Percentiles rank a stretch among this genome's conserved stretches.
phyloP scores from a whole-genome alignment of 306 rosid species.

The Fragaria nilgerrensis region DNA sequence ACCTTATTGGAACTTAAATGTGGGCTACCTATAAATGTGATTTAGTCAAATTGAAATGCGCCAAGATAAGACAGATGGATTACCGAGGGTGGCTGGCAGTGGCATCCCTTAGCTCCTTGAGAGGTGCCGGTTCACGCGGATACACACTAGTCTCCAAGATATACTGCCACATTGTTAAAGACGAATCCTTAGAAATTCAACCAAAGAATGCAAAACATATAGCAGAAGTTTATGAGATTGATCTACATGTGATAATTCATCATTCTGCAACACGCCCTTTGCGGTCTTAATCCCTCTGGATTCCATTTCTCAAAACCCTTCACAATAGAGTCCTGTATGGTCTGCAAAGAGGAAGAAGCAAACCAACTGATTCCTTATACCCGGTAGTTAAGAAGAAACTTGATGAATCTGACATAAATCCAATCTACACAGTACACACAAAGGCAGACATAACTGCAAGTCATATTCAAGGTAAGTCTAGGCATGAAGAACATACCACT shows the following conservation, averaged over 20 bases:
- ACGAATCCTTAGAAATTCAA: not conserved
- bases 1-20: not conserved
- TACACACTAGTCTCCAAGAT: slow-evolving; percentile 59
- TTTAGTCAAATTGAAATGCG: not conserved
- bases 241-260: slow-evolving; percentile 27
- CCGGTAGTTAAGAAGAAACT: not conserved
- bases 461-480: not conserved
- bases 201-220: not conserved
- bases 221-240: not conserved
- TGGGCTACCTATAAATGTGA: not conserved
- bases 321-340: not conserved
- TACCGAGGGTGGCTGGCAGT: slow-evolving; percentile 44
- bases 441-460: not conserved
- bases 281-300: not conserved
- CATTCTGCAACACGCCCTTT: slow-evolving; percentile 40
- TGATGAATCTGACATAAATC: not conserved
- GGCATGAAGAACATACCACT: not conserved
- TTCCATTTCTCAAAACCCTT: slow-evolving; percentile 33
- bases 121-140: slow-evolving; percentile 53
- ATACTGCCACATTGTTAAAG: slow-evolving; percentile 33
- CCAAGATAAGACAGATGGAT: not conserved
- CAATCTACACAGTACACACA: not conserved
- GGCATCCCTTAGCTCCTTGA: slow-evolving; percentile 49
- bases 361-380: not conserved
- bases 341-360: not conserved